Evolutionary conservation across 441 rosid species (phyloP), one percentile per base, ranked within the genome.

Genomic region (Populus hybrid): DNA sequence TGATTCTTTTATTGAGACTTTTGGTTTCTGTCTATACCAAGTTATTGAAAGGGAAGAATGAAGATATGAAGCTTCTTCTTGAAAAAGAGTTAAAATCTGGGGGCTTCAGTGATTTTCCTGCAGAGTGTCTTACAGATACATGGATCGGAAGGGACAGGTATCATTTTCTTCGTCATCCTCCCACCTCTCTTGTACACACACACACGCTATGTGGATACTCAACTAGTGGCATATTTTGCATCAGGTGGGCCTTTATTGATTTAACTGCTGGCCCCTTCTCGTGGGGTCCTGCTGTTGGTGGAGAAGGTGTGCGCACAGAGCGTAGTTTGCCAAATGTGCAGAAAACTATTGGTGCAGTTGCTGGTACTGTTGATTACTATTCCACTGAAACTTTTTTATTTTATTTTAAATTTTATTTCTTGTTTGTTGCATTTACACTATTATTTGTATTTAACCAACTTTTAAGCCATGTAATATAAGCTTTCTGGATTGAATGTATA

Each of bases 231-330:
- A 34, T 66, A 26, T 50, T 82, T 76, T 80, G 79, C 84, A 42
- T 79, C 87, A 97, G 98, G 93, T 97, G 98, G 98, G 97, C 95
- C 50, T 93, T 97, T 83, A 86, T 97, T 81, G 98, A 97, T 86
- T 88, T 97, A 84, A 84, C 89, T 65, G 98, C 98, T 30, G 99
- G 98, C 71, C 98, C 98, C 80, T 97, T 97, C 85, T 86, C 98
- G 19, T 97, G 98, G 99, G 99, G 99, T 75, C 98, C 99, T 76
- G 94, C 99, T 84, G 99, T 97, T 77, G 99, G 99, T 81, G 99
- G 99, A 80, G 98, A 97, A 88, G 99, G 99, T 78, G 98, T 97
- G 77, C 97, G 98, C 67, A 97, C 98, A 8, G 90, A 90, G 74
- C 83, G 82, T 78, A 93, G 97, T 86, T 87, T 97, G 73, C 99